These are phyloP conservation scores for Euphorbia tirucalli DNA, from an alignment of 345 rosid species.

Conservation along the genomic window DNA sequence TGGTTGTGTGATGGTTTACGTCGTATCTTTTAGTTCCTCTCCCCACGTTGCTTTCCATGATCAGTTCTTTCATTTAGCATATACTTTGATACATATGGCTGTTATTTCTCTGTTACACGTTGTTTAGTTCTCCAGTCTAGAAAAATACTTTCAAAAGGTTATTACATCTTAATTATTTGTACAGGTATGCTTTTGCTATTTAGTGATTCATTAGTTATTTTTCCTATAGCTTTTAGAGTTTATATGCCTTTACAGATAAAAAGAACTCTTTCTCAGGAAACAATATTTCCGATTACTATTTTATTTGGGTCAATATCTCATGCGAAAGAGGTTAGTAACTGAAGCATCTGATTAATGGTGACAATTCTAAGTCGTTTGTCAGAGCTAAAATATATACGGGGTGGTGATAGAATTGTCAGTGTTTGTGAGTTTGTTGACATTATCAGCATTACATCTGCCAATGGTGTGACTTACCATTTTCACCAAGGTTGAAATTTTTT, in stretches of 20 bases:
- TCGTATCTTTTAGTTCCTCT: not conserved
- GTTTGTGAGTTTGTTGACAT: not conserved
- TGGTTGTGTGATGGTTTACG: not conserved
- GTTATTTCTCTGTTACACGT: not conserved
- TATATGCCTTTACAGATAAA: not conserved
- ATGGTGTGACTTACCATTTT: not conserved
- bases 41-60: not conserved
- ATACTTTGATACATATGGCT: not conserved
- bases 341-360: not conserved
- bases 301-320: not conserved
- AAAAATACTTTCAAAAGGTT: not conserved
- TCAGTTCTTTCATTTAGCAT: not conserved
- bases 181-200: not conserved
- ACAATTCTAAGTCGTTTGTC: not conserved
- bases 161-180: not conserved
- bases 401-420: not conserved
- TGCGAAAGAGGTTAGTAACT: not conserved
- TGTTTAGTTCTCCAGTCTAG: not conserved
- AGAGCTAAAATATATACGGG: not conserved
- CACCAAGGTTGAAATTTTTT: not conserved
- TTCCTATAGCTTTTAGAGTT: not conserved
- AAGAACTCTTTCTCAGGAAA: not conserved
- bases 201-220: not conserved
- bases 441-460: not conserved
- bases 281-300: not conserved